Percentiles rank a stretch among this genome's conserved stretches.
phyloP scores from a whole-genome alignment of 1,284 basidiomycete genomes.

The Leccinum proliferum region DNA sequence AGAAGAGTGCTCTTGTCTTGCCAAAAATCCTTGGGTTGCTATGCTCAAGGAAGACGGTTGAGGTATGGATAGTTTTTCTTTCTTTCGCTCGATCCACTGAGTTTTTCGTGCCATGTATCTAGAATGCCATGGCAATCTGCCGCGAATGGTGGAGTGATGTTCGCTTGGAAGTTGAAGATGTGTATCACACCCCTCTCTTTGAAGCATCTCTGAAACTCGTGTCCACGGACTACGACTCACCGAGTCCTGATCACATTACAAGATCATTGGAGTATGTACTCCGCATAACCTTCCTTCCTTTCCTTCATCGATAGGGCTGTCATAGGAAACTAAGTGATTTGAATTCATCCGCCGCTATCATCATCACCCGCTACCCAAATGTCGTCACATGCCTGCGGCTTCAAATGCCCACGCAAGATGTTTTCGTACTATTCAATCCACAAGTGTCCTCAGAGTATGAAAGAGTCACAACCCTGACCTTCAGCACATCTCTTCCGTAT shows the following conservation, averaged over 20 bases:
- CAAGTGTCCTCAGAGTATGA: slow-evolving; percentile 47
- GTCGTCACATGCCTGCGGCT: slow-evolving; percentile 51
- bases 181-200: slow-evolving; percentile 36
- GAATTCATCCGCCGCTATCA: slow-evolving; percentile 33
- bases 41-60: slow-evolving; percentile 32
- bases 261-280: slow-evolving; percentile 38
- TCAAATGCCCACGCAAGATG: slow-evolving; percentile 23
- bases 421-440: slow-evolving; percentile 60
- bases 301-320: neutral
- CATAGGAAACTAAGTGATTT: slow-evolving; percentile 28
- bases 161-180: slow-evolving; percentile 47
- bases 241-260: slow-evolving; percentile 34
- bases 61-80: slow-evolving; percentile 25
- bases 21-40: slow-evolving; percentile 34
- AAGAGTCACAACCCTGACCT: slow-evolving; percentile 38
- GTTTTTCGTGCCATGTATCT: neutral
- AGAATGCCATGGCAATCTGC: slow-evolving; percentile 49
- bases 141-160: slow-evolving; percentile 38
- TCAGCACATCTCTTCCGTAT: slow-evolving; percentile 30
- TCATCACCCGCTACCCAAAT: slow-evolving; percentile 59
- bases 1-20: slow-evolving; percentile 26
- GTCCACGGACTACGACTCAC: slow-evolving; percentile 34
- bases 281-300: neutral
- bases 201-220: slow-evolving; percentile 35
- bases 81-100: neutral